Percentiles rank a stretch among this genome's conserved stretches.
These are phyloP conservation scores for Hypholoma sublateritium DNA, from an alignment of 768 basidiomycete genomes.

Conservation along the genomic window DNA sequence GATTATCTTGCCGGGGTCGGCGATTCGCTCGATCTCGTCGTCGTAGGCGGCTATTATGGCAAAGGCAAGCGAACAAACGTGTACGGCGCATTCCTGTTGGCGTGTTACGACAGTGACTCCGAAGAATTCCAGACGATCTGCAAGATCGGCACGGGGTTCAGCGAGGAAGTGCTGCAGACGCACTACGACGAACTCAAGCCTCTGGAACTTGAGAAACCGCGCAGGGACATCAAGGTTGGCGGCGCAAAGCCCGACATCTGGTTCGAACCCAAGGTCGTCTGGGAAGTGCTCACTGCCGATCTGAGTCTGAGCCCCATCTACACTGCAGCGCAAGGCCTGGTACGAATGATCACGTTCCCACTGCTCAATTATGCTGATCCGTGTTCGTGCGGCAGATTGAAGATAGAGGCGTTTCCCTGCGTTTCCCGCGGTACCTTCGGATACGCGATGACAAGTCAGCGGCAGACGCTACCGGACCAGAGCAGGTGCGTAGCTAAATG, in stretches of 20 bases:
- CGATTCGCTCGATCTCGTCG: conserved; percentile 95
- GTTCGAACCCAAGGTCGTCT: conserved; percentile 97
- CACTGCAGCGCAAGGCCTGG: conserved; percentile 90
- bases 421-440: conserved; percentile 94
- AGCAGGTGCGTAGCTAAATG: conserved; percentile 61
- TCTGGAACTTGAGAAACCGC: conserved; percentile 64
- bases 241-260: conserved; percentile 96
- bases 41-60: conserved; percentile 97
- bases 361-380: conserved; percentile 1
- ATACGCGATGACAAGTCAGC: conserved; percentile 91
- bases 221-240: conserved; percentile 85
- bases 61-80: conserved; percentile 97
- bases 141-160: conserved; percentile 99
- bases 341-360: conserved; percentile 35
- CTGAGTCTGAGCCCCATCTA: conserved; percentile 95
- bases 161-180: conserved; percentile 81
- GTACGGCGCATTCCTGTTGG: conserved; percentile 96
- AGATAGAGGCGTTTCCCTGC: conserved; percentile 89
- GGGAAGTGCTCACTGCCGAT: conserved; percentile 98
- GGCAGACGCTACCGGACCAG: conserved; percentile 90
- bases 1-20: conserved; percentile 96
- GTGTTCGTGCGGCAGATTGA: conserved; percentile 55
- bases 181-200: conserved; percentile 84
- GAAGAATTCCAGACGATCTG: conserved; percentile 97
- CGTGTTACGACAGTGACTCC: conserved; percentile 92